Evolutionary conservation across 2,329 filamentous ascomycete genomes (phyloP).

Genomic region (Epichloe bromicola): DNA sequence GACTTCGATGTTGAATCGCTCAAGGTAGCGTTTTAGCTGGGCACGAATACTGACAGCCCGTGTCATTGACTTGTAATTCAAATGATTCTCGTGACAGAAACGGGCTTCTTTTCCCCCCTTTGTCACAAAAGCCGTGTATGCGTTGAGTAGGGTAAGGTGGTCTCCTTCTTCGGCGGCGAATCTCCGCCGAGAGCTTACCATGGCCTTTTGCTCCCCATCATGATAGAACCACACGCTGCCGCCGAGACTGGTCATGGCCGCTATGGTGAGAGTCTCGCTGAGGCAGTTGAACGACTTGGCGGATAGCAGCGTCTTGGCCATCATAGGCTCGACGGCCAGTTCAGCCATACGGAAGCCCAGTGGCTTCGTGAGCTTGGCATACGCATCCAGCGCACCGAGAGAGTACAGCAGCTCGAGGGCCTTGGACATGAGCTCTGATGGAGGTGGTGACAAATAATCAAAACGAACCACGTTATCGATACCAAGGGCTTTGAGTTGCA

Average conservation of each 20-base stretch:
- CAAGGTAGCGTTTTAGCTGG: conserved; percentile 76
- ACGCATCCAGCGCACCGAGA: conserved; percentile 73
- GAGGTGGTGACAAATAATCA: conserved; percentile 75
- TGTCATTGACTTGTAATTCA: conserved; percentile 77
- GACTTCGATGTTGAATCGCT: conserved; percentile 64
- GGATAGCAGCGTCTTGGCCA: conserved; percentile 74
- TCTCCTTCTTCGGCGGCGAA: conserved; percentile 92
- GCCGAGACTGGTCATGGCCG: conserved; percentile 83
- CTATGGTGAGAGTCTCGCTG: conserved; percentile 78
- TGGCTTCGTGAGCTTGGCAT: conserved; percentile 80
- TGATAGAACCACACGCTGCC: conserved; percentile 73
- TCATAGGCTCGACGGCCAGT: conserved; percentile 87
- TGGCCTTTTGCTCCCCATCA: conserved; percentile 60
- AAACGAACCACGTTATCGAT: conserved; percentile 92
- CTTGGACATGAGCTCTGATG: conserved; percentile 70
- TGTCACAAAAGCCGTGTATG: conserved; percentile 80
- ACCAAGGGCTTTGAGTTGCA: conserved; percentile 88
- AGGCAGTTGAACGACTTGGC: conserved; percentile 65
- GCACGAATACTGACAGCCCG: conserved; percentile 75
- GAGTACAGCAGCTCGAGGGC: conserved; percentile 81
- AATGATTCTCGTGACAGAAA: conserved; percentile 75
- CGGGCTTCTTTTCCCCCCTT: conserved; percentile 66
- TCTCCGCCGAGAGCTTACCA: conserved; percentile 61
- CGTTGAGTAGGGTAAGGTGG: conserved; percentile 82
- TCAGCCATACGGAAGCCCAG: conserved; percentile 89